These are phyloP conservation scores for Thielaviopsis euricoi DNA, from an alignment of 2,329 filamentous ascomycete species.

Conservation along the genomic window DNA sequence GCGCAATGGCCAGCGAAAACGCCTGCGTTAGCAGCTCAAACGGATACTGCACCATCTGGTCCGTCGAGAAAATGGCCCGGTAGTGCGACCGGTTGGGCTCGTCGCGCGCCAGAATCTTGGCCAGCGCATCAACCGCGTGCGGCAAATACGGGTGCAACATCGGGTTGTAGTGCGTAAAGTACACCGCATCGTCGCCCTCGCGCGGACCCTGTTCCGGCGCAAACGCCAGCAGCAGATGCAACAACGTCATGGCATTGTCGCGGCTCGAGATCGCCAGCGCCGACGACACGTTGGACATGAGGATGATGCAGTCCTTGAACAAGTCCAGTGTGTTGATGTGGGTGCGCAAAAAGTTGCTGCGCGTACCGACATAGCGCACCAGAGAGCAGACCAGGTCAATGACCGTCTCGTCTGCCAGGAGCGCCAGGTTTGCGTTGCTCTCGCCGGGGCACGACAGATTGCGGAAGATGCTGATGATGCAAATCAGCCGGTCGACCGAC, in stretches of 20 bases:
- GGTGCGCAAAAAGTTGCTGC: slow-evolving; percentile 69
- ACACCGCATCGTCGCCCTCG: slow-evolving; percentile 35
- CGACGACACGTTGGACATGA: slow-evolving; percentile 77
- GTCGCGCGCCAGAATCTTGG: slow-evolving; percentile 81
- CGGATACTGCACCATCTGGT: slow-evolving; percentile 45
- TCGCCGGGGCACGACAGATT: slow-evolving; percentile 72
- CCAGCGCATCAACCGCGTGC: slow-evolving; percentile 73
- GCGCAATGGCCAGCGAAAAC: slow-evolving; percentile 73
- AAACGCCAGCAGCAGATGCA: slow-evolving; percentile 84
- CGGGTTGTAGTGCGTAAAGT: slow-evolving; percentile 70
- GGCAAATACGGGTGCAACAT: slow-evolving; percentile 74
- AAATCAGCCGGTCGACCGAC: slow-evolving; percentile 73
- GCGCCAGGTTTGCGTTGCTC: slow-evolving; percentile 46
- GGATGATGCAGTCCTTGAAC: slow-evolving; percentile 85
- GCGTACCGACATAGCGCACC: slow-evolving; percentile 75
- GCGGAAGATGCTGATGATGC: slow-evolving; percentile 78
- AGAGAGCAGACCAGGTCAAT: slow-evolving; percentile 71
- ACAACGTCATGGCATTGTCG: slow-evolving; percentile 71
- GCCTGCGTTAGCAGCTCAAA: slow-evolving; percentile 72
- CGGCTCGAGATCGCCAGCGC: slow-evolving; percentile 66
- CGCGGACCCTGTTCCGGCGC: slow-evolving; percentile 61
- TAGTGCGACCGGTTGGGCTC: slow-evolving; percentile 83
- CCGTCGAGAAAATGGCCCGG: slow-evolving; percentile 62
- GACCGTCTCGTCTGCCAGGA: slow-evolving; percentile 60
- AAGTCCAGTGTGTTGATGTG: slow-evolving; percentile 82